Conservation (phyloP, 2,329 filamentous ascomycete species). For the Kalmusia sp. region DNA sequence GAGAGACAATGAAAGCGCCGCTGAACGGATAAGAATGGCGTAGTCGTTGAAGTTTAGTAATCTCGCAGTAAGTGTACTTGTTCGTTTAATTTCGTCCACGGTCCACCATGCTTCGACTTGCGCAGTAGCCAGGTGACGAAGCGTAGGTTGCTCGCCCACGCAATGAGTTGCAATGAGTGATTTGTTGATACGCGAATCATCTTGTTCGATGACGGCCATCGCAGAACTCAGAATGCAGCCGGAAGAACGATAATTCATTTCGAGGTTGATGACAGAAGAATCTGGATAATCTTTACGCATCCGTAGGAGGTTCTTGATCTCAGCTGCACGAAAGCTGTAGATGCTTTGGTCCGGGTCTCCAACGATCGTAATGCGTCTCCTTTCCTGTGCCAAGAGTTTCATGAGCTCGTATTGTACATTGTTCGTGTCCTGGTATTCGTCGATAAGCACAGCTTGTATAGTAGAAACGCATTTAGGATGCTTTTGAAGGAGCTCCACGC, state of each 20-base stretch:
- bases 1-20: conserved; percentile 81
- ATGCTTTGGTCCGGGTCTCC: conserved; percentile 98
- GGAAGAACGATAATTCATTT: conserved; percentile 95
- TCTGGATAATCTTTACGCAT: conserved; percentile 79
- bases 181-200: conserved; percentile 80
- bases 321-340: conserved; percentile 92
- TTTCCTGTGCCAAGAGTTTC: conserved; percentile 78
- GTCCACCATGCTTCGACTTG: conserved; percentile 86
- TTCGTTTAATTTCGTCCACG: conserved; percentile 79
- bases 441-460: conserved; percentile 88
- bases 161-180: conserved; percentile 79
- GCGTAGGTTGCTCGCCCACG: conserved; percentile 78
- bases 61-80: conserved; percentile 72
- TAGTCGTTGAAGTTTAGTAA: conserved; percentile 79
- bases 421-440: conserved; percentile 98
- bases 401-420: conserved; percentile 94
- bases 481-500: conserved; percentile 76
- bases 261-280: conserved; percentile 82
- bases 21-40: conserved; percentile 86
- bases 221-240: conserved; percentile 82
- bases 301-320: conserved; percentile 84
- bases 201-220: conserved; percentile 88
- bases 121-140: conserved; percentile 75
- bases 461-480: conserved; percentile 86
- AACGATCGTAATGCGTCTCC: conserved; percentile 86